Base-by-base conservation (phyloP, 805 yeast species). In the Saccharomycodes ludwigii region DNA sequence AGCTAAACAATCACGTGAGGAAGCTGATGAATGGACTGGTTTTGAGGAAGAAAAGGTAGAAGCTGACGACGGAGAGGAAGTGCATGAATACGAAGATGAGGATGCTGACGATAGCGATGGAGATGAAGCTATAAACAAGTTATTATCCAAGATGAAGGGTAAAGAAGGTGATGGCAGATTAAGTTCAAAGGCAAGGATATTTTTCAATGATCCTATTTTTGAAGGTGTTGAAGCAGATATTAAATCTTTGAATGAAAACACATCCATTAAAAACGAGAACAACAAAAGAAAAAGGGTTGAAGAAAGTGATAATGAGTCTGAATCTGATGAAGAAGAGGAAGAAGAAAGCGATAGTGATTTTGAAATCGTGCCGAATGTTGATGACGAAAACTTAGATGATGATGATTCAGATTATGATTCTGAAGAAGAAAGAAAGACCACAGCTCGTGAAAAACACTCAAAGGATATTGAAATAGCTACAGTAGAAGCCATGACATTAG, bases 401-500 rank as follows among this genome's bases (percentile, higher is more conserved):
- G 38, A 48, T 4, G 68, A 60, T 29, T 59, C 64, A 9, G 72
- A 64, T 35, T 53, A 56, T 36, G 73, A 68, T 41, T 63, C 71
- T 3, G 79, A 72, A 21, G 73, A 65, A 31, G 79, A 73, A 49
- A 52, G 46, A 33, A 60, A 46, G 37, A 61, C 56, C 40, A 63
- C 58, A 46, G 52, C 49, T 45, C 61, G 30, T 46, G 61, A 51
- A 42, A 59, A 54, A 18, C 82, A 79, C 41, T 61, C 70, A 36
- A 65, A 71, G 32, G 78, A 73, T 38, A 74, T 83, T 30, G 94
- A 83, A 40, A 63, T 86, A 38, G 93, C 91, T 13, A 85, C 95
- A 2, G 94, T 80, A 1, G 94, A 85, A 53, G 95, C 95, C 4
- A 91, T 91, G 99, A 91, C 98, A 0, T 62, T 91, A 46, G 98